Evolutionary conservation across 352 stramenopile genomes (phyloP).

Genomic region (Pythium plurisporium): DNA sequence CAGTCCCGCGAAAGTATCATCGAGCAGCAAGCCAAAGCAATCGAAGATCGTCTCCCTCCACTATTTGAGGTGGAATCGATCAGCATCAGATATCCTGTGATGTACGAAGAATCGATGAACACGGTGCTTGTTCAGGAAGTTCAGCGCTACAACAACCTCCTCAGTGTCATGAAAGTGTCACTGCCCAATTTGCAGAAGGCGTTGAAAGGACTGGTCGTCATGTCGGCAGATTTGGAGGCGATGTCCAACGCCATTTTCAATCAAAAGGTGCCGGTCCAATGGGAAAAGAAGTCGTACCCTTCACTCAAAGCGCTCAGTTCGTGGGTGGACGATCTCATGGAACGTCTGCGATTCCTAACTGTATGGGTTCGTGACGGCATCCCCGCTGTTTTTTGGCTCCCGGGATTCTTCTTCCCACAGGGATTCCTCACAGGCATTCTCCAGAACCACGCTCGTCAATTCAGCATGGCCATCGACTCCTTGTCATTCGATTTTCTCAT

Average conservation of each 20-base stretch:
- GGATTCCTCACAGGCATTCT: conserved; percentile 75
- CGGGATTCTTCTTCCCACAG: conserved; percentile 78
- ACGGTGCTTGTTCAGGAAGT: conserved; percentile 90
- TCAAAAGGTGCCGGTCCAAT: conserved; percentile 81
- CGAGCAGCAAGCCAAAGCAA: conserved; percentile 72
- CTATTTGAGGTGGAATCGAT: conserved; percentile 87
- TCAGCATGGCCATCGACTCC: conserved; percentile 73
- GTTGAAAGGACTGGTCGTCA: conserved; percentile 68
- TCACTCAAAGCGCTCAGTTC: conserved; percentile 86
- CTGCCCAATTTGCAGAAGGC: conserved; percentile 85
- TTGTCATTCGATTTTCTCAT: conserved; percentile 68
- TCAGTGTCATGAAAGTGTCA: conserved; percentile 78
- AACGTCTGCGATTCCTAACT: conserved; percentile 62
- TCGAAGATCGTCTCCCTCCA: conserved; percentile 67
- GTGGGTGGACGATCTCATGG: conserved; percentile 87
- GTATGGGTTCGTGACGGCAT: conserved; percentile 55
- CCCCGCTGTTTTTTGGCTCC: conserved; percentile 66
- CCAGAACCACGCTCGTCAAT: conserved; percentile 82
- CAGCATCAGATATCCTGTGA: conserved; percentile 79
- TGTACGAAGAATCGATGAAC: conserved; percentile 91
- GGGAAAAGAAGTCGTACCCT: conserved; percentile 88
- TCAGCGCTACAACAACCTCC: conserved; percentile 88
- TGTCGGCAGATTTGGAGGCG: conserved; percentile 57
- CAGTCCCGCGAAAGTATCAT: conserved; percentile 88
- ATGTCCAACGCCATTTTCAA: conserved; percentile 87